These are phyloP conservation scores for Aaosphaeria arxii DNA, from an alignment of 2,329 filamentous ascomycete species.

Conservation along the genomic window DNA sequence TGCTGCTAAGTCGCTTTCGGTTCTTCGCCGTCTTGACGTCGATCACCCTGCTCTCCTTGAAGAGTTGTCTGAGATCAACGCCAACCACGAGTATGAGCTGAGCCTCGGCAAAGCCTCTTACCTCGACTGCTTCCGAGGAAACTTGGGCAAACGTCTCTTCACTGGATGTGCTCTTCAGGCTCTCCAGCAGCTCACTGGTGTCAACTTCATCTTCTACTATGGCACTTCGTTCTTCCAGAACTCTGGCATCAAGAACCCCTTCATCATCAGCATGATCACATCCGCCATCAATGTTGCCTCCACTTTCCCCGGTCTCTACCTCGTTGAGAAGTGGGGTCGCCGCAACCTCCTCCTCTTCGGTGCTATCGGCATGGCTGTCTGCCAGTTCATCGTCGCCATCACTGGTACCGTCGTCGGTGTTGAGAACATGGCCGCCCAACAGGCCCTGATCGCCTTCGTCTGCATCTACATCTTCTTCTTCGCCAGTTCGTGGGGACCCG, in stretches of 20 bases:
- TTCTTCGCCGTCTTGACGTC: constrained; percentile 58
- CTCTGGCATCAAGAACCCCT: constrained; percentile 49
- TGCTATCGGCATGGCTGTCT: constrained; percentile 65
- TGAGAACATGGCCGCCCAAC: constrained; percentile 37
- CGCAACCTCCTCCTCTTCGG: constrained; percentile 72
- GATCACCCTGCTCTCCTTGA: constrained; percentile 58
- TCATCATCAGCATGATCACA: constrained; percentile 70
- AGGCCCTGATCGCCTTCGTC: constrained; percentile 41
- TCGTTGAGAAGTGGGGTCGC: constrained; percentile 79
- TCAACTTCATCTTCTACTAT: constrained; percentile 43
- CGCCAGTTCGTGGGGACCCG: constrained; percentile 74
- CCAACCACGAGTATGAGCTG: constrained; percentile 74
- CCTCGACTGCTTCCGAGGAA: constrained; percentile 46
- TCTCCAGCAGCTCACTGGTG: constrained; percentile 69
- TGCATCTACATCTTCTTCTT: constrained; percentile 81
- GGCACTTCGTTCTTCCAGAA: constrained; percentile 41
- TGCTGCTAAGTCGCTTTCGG: constrained; percentile 62
- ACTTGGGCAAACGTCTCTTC: constrained; percentile 58
- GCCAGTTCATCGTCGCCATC: constrained; percentile 43
- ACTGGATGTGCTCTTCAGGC: constrained; percentile 75
- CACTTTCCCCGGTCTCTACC: constrained; percentile 69
- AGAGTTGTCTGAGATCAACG: constrained; percentile 61
- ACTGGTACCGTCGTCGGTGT: constrained; percentile 37
- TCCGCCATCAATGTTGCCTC: constrained; percentile 75
- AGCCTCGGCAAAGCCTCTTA: constrained; percentile 51